A percentile compares a stretch with the other conserved stretches of the same genome.
Conservation (phyloP, 352 stramenopile species). For the Blastocystis sp. region DNA sequence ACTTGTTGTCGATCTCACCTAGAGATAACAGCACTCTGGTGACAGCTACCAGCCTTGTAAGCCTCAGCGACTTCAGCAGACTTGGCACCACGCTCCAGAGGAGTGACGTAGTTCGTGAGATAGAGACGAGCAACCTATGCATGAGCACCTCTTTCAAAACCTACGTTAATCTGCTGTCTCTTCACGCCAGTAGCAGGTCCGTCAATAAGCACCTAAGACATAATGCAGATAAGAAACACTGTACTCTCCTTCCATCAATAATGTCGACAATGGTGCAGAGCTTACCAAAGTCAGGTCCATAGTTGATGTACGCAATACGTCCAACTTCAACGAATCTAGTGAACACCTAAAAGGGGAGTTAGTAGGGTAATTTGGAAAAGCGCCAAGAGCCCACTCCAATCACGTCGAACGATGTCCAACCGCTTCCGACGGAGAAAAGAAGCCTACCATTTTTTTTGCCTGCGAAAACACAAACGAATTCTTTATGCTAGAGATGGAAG, state of each 20-base stretch:
- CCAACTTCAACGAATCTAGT: constrained; percentile 97
- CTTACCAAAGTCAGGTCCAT: constrained; percentile 91
- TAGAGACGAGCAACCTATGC: constrained; percentile 21
- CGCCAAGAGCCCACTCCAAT: background rate
- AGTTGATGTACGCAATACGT: constrained; percentile 97
- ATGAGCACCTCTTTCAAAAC: background rate
- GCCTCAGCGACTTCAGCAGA: background rate
- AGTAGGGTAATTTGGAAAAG: background rate
- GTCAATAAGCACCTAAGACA: constrained; percentile 78
- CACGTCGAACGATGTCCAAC: background rate
- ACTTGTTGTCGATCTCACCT: constrained; percentile 84
- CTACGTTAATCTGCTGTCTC: constrained; percentile 88
- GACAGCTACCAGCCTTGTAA: constrained; percentile 80
- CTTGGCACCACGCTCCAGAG: constrained; percentile 45
- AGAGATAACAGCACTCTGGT: constrained; percentile 83
- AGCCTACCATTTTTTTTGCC: constrained; percentile 45
- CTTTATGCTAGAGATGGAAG: constrained; percentile 1
- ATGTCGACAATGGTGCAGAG: constrained; percentile 98
- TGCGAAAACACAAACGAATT: constrained; percentile 54
- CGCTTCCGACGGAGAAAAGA: background rate
- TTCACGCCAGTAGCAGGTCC: constrained; percentile 89
- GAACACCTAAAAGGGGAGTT: constrained; percentile 71
- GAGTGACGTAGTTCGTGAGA: constrained; percentile 52
- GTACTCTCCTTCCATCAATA: constrained; percentile 91
- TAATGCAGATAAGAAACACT: background rate